phyloP scores from a whole-genome alignment of 2,329 filamentous ascomycete genomes.

The Pseudogymnoascus pannorum region DNA sequence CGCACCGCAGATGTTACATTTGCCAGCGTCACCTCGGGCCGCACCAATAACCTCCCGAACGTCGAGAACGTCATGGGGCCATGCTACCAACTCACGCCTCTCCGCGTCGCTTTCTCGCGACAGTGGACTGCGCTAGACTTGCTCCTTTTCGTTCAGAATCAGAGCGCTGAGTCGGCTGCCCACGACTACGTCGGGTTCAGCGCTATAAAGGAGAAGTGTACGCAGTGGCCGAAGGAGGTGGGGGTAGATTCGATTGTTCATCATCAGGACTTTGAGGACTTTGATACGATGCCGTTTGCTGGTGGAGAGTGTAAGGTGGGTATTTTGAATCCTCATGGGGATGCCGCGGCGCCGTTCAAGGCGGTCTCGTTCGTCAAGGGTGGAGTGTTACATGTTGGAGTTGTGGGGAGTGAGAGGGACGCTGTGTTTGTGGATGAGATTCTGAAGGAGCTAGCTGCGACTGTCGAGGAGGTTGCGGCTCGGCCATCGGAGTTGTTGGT shows the following conservation, averaged over 20 bases:
- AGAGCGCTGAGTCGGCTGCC: constrained; percentile 26
- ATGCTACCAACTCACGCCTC: constrained; percentile 38
- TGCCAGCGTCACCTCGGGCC: constrained; percentile 36
- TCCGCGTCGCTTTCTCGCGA: constrained; percentile 33
- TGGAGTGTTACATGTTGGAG: constrained; percentile 35
- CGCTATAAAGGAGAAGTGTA: constrained; percentile 30
- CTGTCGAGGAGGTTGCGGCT: constrained; percentile 18
- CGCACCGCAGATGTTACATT: constrained; percentile 33
- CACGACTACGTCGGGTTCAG: constrained; percentile 32
- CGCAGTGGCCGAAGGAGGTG: constrained; percentile 27
- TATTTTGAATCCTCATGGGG: constrained; percentile 32
- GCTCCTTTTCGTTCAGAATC: constrained; percentile 28
- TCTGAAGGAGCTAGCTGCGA: constrained; percentile 26
- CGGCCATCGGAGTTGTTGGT: constrained; percentile 11
- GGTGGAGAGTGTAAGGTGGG: constrained; percentile 25
- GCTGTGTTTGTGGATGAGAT: constrained; percentile 30
- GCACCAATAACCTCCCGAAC: constrained; percentile 32
- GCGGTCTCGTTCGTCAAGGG: constrained; percentile 37
- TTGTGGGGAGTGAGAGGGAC: constrained; percentile 38
- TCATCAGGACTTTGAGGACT: constrained; percentile 34
- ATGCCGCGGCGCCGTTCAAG: constrained; percentile 37
- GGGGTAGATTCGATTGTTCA: constrained; percentile 30
- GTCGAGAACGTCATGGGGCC: constrained; percentile 37
- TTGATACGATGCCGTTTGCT: constrained; percentile 37
- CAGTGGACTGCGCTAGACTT: constrained; percentile 30